These are phyloP conservation scores for Cladorrhinum samala DNA, from an alignment of 495 filamentous ascomycete species.

Conservation along the genomic window DNA sequence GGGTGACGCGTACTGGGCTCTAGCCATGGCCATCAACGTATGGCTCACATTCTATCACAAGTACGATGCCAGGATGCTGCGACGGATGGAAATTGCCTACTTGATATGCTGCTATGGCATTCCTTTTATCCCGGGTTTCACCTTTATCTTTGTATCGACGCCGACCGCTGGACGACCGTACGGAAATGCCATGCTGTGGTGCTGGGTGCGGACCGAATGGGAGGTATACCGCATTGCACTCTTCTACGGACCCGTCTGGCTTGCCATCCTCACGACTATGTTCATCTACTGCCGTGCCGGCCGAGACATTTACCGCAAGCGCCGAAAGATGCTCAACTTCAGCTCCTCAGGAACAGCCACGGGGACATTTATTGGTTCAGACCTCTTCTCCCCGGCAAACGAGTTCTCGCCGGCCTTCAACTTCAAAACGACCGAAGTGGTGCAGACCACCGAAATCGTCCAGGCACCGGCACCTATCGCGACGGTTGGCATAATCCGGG, in stretches of 20 bases:
- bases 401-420: constrained; percentile 32
- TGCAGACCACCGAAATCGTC: constrained; percentile 38
- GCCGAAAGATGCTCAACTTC: constrained; percentile 43
- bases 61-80: constrained; percentile 61
- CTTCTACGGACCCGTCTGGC: constrained; percentile 81
- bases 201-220: constrained; percentile 64
- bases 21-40: constrained; percentile 86
- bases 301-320: constrained; percentile 57
- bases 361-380: constrained; percentile 8
- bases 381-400: constrained; percentile 6
- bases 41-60: constrained; percentile 79
- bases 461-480: constrained; percentile 20
- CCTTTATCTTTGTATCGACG: constrained; percentile 58
- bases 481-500: constrained; percentile 11
- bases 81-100: constrained; percentile 66
- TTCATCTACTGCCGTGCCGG: constrained; percentile 70
- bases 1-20: constrained; percentile 73
- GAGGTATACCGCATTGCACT: constrained; percentile 67
- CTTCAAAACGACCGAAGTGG: constrained; percentile 55
- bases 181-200: constrained; percentile 78
- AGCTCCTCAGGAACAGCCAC: constrained; percentile 21
- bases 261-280: constrained; percentile 62
- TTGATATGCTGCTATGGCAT: constrained; percentile 67
- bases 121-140: constrained; percentile 63
- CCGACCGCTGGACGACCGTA: constrained; percentile 53